These are phyloP conservation scores for Cyclotella baltica DNA, from an alignment of 108 stramenopile genomes.

Conservation along the genomic window DNA sequence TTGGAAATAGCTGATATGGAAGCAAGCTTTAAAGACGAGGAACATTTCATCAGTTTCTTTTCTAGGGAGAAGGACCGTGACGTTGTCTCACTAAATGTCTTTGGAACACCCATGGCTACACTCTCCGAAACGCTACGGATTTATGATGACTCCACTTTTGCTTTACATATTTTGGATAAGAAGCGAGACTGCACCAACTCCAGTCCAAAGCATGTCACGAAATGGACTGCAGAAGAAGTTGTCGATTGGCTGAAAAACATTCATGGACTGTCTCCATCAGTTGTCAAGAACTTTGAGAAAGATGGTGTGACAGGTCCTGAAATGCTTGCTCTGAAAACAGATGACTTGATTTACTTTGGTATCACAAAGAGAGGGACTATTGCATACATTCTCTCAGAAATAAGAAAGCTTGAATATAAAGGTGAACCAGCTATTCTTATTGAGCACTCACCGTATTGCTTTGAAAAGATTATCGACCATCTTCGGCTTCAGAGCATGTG, in stretches of 20 bases:
- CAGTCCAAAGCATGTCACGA: not conserved
- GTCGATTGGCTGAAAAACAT: constrained; percentile 20
- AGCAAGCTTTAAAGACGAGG: constrained; percentile 35
- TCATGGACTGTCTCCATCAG: constrained; percentile 10
- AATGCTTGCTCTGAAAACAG: constrained; percentile 12
- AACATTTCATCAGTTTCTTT: constrained; percentile 20
- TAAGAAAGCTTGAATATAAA: constrained; percentile 17
- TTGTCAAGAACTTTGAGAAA: no score
- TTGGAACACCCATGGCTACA: constrained; percentile 15
- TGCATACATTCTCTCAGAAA: constrained; percentile 19
- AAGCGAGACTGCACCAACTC: not conserved
- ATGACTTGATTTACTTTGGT: constrained; percentile 23
- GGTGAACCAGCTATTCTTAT: not conserved
- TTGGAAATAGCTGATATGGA: constrained; percentile 11
- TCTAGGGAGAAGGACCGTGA: constrained; percentile 10
- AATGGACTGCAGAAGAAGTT: constrained; percentile 31
- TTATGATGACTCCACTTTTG: constrained; percentile 21
- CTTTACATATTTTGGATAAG: constrained; percentile 7
- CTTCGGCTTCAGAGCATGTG: constrained; percentile 17
- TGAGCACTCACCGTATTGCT: no score
- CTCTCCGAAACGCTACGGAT: not conserved
- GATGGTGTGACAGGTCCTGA: no score
- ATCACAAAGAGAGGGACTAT: constrained; percentile 21
- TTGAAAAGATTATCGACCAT: no score
- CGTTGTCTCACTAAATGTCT: constrained; percentile 26